Evolutionary conservation across 805 yeast species (phyloP).

Genomic region (Candida vaughaniae): DNA sequence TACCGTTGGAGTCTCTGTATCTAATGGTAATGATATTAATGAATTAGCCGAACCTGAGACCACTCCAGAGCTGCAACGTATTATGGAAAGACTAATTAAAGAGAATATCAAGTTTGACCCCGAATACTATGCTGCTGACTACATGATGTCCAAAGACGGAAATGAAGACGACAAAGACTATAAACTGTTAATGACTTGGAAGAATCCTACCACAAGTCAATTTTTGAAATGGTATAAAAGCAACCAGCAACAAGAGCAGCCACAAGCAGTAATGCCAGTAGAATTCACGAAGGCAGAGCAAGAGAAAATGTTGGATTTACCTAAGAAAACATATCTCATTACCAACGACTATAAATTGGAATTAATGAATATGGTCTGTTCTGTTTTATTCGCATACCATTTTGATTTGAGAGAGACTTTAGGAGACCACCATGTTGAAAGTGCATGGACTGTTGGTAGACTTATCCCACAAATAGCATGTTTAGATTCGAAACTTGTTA

Average conservation of each 20-base stretch:
- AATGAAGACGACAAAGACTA: conserved; percentile 54
- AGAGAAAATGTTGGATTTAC: conserved; percentile 66
- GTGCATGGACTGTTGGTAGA: conserved; percentile 93
- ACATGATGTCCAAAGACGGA: conserved; percentile 55
- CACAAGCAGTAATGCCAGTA: conserved; percentile 38
- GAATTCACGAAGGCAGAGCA: conserved; percentile 62
- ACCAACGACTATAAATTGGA: conserved; percentile 48
- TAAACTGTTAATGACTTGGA: conserved; percentile 48
- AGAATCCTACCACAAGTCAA: conserved; percentile 43
- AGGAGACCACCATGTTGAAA: conserved; percentile 73
- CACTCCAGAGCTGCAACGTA: conserved; percentile 54
- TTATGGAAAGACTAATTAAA: conserved; percentile 61
- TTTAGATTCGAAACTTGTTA: conserved; percentile 59
- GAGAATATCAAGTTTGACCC: conserved; percentile 80
- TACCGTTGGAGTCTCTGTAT: conserved; percentile 60
- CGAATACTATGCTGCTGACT: conserved; percentile 86
- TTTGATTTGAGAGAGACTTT: conserved; percentile 76
- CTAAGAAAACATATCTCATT: conserved; percentile 59
- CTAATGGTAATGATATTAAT: conserved; percentile 89
- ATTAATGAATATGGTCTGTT: conserved; percentile 61
- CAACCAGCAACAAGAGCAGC: conserved; percentile 25
- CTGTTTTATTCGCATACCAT: conserved; percentile 67
- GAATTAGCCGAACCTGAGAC: conserved; percentile 82
- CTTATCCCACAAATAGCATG: conserved; percentile 74
- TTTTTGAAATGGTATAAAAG: conserved; percentile 51